Base-by-base conservation (phyloP, 805 yeast species). In the Starmerella powellii region DNA sequence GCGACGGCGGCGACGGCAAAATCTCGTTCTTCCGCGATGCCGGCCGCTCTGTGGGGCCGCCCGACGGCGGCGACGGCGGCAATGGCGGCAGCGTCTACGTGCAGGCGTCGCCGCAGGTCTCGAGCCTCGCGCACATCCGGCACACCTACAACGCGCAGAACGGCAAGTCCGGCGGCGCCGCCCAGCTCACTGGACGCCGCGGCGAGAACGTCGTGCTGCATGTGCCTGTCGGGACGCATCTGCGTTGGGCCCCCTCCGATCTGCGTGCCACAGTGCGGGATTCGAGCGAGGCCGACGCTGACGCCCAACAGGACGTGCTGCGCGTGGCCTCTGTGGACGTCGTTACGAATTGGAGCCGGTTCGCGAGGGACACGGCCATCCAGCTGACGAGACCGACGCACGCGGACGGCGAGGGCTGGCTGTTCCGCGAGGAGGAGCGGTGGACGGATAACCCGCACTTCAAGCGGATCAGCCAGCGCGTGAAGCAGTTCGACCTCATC, bases 21-120 rank as follows among this genome's bases (percentile, higher is more conserved):
- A 79, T 85, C 0, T 80, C 96, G 0, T 91, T 91, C 61, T 72
- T 78, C 45, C 67, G 95, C 50, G 97, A 85, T 51, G 82, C 94
- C 3, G 83, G 86, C 31, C 63, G 83, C 33, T 70, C 94, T 0
- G 70, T 71, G 16, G 98, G 98, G 0, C 97, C 98, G 0, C 94
- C 98, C 0, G 94, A 87, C 60, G 98, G 98, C n/a, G 98, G 98
- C 8, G 96, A 91, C 63, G 98, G 98, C 24, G 98, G 97, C 4
- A 65, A 69, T 47, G 98, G 98, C 18, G 98, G 98, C 2, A 70
- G 78, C 40, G 71, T 91, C 2, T 88, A 80, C 57, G 74, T 91
- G 2, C 83, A 79, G 56, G 95, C 94, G 2, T 76, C 78, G 1
- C 74, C 74, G 38, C 82, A 81, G 18, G 53, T 82, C 33, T 72